Evolutionary conservation across 495 filamentous ascomycete genomes (phyloP), one percentile per base, ranked within the genome.

Genomic region (Aspergillus sclerotiicarbonarius): DNA sequence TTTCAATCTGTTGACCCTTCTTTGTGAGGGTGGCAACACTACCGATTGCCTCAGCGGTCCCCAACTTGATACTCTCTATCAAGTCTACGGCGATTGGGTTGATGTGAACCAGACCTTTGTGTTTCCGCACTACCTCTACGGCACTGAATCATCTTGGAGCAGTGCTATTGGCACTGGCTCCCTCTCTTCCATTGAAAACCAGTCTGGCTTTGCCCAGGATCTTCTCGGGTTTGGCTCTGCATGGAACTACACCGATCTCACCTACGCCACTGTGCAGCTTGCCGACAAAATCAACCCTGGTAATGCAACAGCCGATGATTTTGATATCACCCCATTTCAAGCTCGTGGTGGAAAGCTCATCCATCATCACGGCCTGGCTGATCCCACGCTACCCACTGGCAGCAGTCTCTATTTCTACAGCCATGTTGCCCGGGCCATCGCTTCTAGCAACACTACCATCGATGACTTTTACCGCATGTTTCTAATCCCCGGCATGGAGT

Each of bases 21-120:
- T 78, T 16, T 84, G 82, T 63, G 58, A 25, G 18, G 18, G 39
- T 6, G 46, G 44, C 13, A 54, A 60, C 62, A 19, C 64, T 0
- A 51, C 64, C 0, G 54, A 59, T 15, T 87, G 84, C 57, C 67
- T 87, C 8, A 85, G 69, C 25, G 60, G 68, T 0, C 62, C 67
- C 2, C 84, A 87, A 62, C 54, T 84, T 29, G 43, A 61, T 6
- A 85, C 81, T 4, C 58, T 82, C 13, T 58, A 73, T 31, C 67
- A 76, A 0, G 59, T 85, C 30, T 85, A 85, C 69, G 64, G 55
- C 44, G 71, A 80, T 63, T 60, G 63, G 59, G 52, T 68, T 7
- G 68, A 70, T 18, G 56, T 49, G 2, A 65, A 72, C 43, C 58
- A 69, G 29, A 68, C 67, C 1, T 71, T 64, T 50, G 59, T 70